Base-by-base conservation (phyloP, 768 basidiomycete species). In the Panus rudis region DNA sequence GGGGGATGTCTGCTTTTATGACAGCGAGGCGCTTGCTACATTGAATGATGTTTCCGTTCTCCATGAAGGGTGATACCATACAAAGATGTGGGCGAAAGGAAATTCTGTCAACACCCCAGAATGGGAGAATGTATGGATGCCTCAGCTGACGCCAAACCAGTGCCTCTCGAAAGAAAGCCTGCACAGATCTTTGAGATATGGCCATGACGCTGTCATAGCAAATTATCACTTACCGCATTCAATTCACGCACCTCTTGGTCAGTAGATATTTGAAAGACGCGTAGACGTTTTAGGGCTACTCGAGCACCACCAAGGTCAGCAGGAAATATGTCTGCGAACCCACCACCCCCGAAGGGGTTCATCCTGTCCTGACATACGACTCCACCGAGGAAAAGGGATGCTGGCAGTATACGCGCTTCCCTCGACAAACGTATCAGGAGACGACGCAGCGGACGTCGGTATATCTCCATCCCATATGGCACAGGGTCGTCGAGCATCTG, bases 41-140 rank as follows among this genome's bases (percentile, higher is more conserved):
- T n/a, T n/a, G 14, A 16, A 6, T 13, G 2, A 47, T 44, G 23
- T 42, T 42, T 2, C 46, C 46, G 24, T 41, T 19, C 19, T 43
- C 28, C 46, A 47, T 47, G 43, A 28, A 47, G 12, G 40, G 27
- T 17, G 46, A 47, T 6, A 47, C 41, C 26, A 47, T 16, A 22
- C 37, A 40, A 13, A 37, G 19, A 16, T 45, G 21, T 8, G 20
- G 38, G 7, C 21, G 24, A 23, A 39, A 39, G 10, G 42, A 19
- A 14, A 17, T 14, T 14, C 30, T 28, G 21, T 43, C 42, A 34
- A 43, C 26, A 23, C 42, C 42, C 10, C 14, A 30, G 31, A 43
- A 43, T 19, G 20, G 20, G 7, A 28, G 31, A n/a, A 43, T 34
- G 31, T 31, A 19, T 19, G 31, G 31, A 22, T 43, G 42, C 4